Percentiles rank a stretch among this genome's conserved stretches.
phyloP scores from a whole-genome alignment of 352 stramenopile species.

The Phytopythium cucurbitacearum region DNA sequence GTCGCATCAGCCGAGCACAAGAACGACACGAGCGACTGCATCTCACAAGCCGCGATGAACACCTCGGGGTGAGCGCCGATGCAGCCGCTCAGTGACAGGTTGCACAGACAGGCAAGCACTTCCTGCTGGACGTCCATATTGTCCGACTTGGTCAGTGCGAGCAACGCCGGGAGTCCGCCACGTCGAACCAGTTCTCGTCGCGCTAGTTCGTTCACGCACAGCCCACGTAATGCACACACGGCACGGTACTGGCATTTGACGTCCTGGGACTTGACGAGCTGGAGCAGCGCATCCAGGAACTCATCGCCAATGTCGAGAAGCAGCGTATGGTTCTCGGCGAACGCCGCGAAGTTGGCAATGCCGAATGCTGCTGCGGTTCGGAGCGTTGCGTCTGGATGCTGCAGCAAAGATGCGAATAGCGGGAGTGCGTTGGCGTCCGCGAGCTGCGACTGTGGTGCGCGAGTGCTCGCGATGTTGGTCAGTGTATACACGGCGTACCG shows the following conservation, averaged over 20 bases:
- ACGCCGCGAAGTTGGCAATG: constrained; percentile 93
- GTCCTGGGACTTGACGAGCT: constrained; percentile 56
- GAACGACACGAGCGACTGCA: constrained; percentile 91
- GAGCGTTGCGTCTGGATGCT: constrained; percentile 78
- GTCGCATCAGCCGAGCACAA: constrained; percentile 94
- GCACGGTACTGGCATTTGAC: constrained; percentile 86
- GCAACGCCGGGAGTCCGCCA: constrained; percentile 83
- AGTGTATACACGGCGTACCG: constrained; percentile 92
- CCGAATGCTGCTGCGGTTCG: constrained; percentile 90
- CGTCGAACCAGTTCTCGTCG: constrained; percentile 87
- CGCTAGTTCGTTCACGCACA: constrained; percentile 86
- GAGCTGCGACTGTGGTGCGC: constrained; percentile 80
- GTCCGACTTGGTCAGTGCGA: constrained; percentile 88
- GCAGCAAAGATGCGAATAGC: constrained; percentile 66
- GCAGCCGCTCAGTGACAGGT: constrained; percentile 94
- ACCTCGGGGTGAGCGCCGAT: constrained; percentile 87
- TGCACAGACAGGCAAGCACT: constrained; percentile 95
- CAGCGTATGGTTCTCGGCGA: constrained; percentile 86
- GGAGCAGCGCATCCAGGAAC: constrained; percentile 52
- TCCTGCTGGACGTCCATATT: constrained; percentile 95
- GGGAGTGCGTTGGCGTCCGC: constrained; percentile 70
- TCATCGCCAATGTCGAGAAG: constrained; percentile 56
- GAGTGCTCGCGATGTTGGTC: constrained; percentile 90
- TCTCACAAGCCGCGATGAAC: constrained; percentile 89
- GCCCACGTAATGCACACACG: constrained; percentile 88